phyloP scores from a whole-genome alignment of 352 stramenopile species.

The Sclerospora graminicola region DNA sequence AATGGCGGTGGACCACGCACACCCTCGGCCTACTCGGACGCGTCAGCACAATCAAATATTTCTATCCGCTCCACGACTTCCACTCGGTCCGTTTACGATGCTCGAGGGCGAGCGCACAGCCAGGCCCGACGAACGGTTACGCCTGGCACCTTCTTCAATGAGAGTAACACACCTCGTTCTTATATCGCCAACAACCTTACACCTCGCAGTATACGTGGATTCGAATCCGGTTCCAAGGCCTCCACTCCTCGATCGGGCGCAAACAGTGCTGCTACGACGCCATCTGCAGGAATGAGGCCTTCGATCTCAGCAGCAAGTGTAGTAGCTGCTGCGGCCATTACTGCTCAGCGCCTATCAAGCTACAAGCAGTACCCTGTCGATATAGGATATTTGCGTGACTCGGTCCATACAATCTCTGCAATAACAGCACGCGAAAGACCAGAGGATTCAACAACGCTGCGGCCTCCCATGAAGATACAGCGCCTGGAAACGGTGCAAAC shows the following conservation, averaged over 20 bases:
- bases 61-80: constrained; percentile 71
- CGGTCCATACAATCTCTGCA: constrained; percentile 15
- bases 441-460: constrained; percentile 17
- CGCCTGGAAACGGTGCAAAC: constrained; percentile 22
- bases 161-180: constrained; percentile 56
- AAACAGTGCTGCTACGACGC: constrained; percentile 24
- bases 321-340: constrained; percentile 24
- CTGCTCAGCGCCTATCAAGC: constrained; percentile 41
- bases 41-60: constrained; percentile 64
- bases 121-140: constrained; percentile 12
- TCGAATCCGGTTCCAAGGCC: constrained; percentile 24
- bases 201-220: constrained; percentile 19
- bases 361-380: constrained; percentile 64
- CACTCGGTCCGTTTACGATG: constrained; percentile 44
- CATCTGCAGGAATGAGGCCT: constrained; percentile 13
- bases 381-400: constrained; percentile 56
- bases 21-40: constrained; percentile 64
- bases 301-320: constrained; percentile 30
- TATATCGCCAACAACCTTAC: constrained; percentile 71
- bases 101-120: constrained; percentile 17
- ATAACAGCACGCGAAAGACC: constrained; percentile 7
- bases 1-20: constrained; percentile 46
- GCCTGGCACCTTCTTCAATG: constrained; percentile 35
- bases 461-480: constrained; percentile 22
- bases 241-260: constrained; percentile 33